Evolutionary conservation across 148 eudicot species (phyloP).

Genomic region (Bassia scoparia): DNA sequence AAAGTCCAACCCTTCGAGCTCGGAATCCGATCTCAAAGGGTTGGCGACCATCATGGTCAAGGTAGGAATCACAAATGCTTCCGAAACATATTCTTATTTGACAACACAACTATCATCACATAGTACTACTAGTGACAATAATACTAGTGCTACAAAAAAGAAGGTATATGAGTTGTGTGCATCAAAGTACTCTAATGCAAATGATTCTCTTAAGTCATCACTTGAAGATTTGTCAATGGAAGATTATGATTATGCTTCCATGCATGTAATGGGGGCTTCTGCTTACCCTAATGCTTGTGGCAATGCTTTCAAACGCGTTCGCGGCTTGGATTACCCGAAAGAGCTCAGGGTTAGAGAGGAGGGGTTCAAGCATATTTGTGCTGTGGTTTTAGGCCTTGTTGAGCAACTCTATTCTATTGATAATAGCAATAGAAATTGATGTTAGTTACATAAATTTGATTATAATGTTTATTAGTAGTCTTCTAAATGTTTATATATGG

Average conservation of each 20-base stretch:
- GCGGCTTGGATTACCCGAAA: constrained; percentile 50
- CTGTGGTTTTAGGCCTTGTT: constrained; percentile 62
- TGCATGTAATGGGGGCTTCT: constrained; percentile 59
- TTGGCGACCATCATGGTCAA: constrained; percentile 59
- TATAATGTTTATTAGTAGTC: too few species aligned
- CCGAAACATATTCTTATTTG: constrained; percentile 48
- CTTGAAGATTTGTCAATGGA: constrained; percentile 43
- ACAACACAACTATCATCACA: constrained; percentile 36
- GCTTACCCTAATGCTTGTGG: constrained; percentile 72
- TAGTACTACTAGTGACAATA: constrained; percentile 12
- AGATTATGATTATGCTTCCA: constrained; percentile 60
- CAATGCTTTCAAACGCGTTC: constrained; percentile 45
- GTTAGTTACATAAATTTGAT: too few species aligned
- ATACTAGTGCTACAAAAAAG: constrained; percentile 34
- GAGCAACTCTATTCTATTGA: constrained; percentile 35
- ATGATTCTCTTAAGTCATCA: constrained; percentile 47
- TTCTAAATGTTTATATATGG: too few species aligned
- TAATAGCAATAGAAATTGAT: too few species aligned
- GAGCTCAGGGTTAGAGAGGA: constrained; percentile 56
- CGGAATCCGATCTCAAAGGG: constrained; percentile 57
- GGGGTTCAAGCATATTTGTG: constrained; percentile 69
- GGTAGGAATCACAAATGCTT: constrained; percentile 52
- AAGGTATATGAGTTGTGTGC: constrained; percentile 53
- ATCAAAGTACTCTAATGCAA: constrained; percentile 47
- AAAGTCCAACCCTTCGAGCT: constrained; percentile 52